phyloP scores from a whole-genome alignment of 1,284 basidiomycete species.

The Testicularia cyperi region DNA sequence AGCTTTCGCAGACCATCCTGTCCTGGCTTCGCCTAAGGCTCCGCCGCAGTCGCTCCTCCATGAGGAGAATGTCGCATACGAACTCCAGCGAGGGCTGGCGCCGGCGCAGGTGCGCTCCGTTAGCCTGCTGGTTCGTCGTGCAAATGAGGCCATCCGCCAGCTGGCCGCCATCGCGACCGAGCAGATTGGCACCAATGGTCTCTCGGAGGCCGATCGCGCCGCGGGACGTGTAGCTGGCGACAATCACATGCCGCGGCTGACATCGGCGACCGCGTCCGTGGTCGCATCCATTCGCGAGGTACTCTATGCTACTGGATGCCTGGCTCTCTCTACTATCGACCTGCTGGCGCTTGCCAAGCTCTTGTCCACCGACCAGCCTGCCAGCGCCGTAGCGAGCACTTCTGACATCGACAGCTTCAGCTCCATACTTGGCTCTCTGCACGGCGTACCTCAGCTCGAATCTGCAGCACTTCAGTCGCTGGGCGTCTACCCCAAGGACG shows the following conservation, averaged over 20 bases:
- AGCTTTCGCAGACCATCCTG: conserved; percentile 23
- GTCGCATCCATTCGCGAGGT: conserved; percentile 35
- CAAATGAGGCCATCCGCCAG: conserved; percentile 37
- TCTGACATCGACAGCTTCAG: background rate
- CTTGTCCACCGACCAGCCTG: background rate
- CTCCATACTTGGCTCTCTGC: background rate
- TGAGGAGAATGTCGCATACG: conserved; percentile 31
- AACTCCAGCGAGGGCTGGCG: conserved; percentile 30
- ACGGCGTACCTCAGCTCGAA: background rate
- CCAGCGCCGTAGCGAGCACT: background rate
- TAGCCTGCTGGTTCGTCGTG: conserved; percentile 19
- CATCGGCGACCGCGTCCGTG: conserved; percentile 21
- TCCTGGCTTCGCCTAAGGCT: conserved; percentile 12
- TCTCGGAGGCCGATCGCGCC: conserved; percentile 22
- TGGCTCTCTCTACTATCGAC: conserved; percentile 30
- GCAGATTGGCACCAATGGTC: conserved; percentile 31
- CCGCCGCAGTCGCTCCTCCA: conserved; percentile 17
- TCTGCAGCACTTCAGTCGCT: conserved; percentile 3
- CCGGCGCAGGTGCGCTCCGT: conserved; percentile 13
- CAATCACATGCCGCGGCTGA: conserved; percentile 25
- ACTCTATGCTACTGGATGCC: conserved; percentile 39
- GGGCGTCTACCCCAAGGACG: conserved; percentile 18
- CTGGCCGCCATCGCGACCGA: conserved; percentile 39
- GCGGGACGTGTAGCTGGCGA: conserved; percentile 8
- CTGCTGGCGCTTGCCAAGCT: conserved; percentile 35